A percentile compares a stretch with the other conserved stretches of the same genome.
Evolutionary conservation across 164 flowering plant species (phyloP).

Genomic region (Stephania japonica): DNA sequence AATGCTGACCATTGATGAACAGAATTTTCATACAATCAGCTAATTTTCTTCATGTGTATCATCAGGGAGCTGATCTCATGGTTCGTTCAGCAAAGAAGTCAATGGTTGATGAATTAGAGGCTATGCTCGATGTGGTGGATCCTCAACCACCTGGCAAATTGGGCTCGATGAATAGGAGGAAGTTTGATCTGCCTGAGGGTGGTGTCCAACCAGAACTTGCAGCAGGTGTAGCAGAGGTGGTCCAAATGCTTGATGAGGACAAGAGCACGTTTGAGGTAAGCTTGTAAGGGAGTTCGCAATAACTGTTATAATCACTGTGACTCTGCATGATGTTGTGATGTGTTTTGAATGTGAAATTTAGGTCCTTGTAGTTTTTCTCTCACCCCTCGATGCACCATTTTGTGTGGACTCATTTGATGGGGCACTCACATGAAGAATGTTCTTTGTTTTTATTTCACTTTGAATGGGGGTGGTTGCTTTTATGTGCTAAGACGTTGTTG

Average conservation of each 20-base stretch:
- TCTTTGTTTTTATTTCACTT: background rate
- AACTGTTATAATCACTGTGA: background rate
- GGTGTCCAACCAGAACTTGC: conserved; percentile 70
- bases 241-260: conserved; percentile 66
- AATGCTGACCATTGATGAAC: background rate
- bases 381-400: background rate
- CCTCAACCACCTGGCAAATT: conserved; percentile 71
- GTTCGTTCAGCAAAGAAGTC: conserved; percentile 73
- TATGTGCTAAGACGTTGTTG: conserved; percentile 1
- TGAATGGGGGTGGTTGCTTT: background rate
- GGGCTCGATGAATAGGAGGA: conserved; percentile 66
- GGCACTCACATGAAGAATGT: background rate
- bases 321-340: background rate
- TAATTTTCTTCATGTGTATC: background rate
- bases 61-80: conserved; percentile 79
- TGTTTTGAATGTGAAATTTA: background rate
- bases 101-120: conserved; percentile 89
- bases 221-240: conserved; percentile 79
- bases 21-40: background rate
- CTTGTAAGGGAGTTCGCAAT: conserved; percentile 17
- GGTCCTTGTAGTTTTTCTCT: background rate
- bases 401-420: background rate
- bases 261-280: conserved; percentile 32
- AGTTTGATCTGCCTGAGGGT: conserved; percentile 73
- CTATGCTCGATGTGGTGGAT: conserved; percentile 92